Evolutionary conservation across 2,329 filamentous ascomycete genomes (phyloP), one percentile per base, ranked within the genome.

Genomic region (Paramyrothecium roridum): DNA sequence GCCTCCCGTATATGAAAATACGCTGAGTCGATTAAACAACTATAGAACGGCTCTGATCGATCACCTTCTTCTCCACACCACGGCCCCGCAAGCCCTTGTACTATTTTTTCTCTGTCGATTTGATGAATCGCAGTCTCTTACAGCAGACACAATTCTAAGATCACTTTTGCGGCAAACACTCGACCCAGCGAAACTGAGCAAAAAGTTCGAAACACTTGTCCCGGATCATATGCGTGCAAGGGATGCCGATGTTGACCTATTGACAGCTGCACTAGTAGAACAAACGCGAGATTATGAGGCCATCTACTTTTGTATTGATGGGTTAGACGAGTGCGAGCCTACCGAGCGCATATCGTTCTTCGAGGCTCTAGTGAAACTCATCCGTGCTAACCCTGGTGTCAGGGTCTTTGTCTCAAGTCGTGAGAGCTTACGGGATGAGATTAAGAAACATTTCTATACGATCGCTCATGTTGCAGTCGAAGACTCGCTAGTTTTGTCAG

Each of bases 241-340:
- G 19, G 40, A 4, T 4, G 7, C 23, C 17, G 11, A 19, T 6
- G 13, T 55, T 13, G 30, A 45, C 26, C 34, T 1, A 40, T 33
- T 19, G 16, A 52, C 2, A 8, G 19, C 3, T 40, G 17, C 2
- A 16, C 33, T 10, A 22, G 22, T 11, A 23, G 19, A 22, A 43
- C 20, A n/a, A 50, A 19, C 10, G n/a, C 43, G 3, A 30, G 26
- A 30, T 30, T 30, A 30, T 10, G 26, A 30, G 26, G 4, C 26
- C 26, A 47, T 54, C 21, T 69, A 62, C 22, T 61, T 74, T 17
- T 52, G 72, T 2, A 62, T 74, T 33, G 71, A 74, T 59, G 69
- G 62, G 2, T 20, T 74, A 3, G 70, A 73, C 54, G 70, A 73
- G 58, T 69, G 61, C 47, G 60, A 65, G 21, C 56, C 56, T 10